Evolutionary conservation across 2,329 filamentous ascomycete genomes (phyloP).

Genomic region (Seiridium unicorne): DNA sequence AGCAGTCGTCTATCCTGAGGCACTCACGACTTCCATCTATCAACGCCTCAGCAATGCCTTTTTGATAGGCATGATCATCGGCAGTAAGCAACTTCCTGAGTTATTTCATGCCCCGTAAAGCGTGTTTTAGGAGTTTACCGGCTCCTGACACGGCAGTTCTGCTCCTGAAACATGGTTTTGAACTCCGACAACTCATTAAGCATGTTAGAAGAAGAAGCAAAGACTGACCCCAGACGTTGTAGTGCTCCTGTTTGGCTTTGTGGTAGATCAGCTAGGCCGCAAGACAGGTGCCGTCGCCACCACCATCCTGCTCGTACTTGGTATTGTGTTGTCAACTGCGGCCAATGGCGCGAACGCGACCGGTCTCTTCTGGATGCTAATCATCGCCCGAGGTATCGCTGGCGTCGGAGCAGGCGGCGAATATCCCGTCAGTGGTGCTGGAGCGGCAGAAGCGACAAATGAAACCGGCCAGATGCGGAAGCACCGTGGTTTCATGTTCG

Average conservation of each 20-base stretch:
- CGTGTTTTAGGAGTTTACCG: too few relatives aligned
- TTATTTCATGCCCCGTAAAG: too few relatives aligned
- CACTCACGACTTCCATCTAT: conserved; percentile 41
- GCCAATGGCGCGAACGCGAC: conserved; percentile 34
- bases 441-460: conserved; percentile 53
- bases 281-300: conserved; percentile 45
- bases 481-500: conserved; percentile 53
- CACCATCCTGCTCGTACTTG: conserved; percentile 44
- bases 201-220: too few relatives aligned
- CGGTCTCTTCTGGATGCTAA: conserved; percentile 51
- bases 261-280: conserved; percentile 49
- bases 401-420: conserved; percentile 46
- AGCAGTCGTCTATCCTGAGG: conserved; percentile 38
- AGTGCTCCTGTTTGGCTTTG: conserved; percentile 48
- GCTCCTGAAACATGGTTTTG: too few relatives aligned
- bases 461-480: conserved; percentile 42
- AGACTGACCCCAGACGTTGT: too few relatives aligned
- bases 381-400: conserved; percentile 37
- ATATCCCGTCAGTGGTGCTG: conserved; percentile 50
- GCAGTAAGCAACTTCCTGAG: conserved; percentile 25
- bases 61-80: conserved; percentile 54
- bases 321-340: conserved; percentile 44
- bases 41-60: conserved; percentile 53
- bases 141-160: too few relatives aligned
- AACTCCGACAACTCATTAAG: too few relatives aligned